Percentiles rank a stretch among this genome's conserved stretches.
Conservation (phyloP, 345 rosid genomes). For the Eucalyptus leucophloia region DNA sequence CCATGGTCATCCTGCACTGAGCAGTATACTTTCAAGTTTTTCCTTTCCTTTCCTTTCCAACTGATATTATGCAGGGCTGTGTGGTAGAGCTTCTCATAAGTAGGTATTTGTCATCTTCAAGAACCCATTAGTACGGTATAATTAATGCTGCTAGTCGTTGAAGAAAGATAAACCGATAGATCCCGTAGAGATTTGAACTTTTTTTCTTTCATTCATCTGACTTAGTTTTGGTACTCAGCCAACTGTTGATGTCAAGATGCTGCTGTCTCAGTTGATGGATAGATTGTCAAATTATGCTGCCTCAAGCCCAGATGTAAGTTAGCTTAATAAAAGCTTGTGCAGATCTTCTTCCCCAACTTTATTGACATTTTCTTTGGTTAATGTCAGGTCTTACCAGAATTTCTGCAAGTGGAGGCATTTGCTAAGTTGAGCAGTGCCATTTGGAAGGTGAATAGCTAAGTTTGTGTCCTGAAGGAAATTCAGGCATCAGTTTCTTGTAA, state of each 20-base stretch:
- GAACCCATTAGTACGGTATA: background rate
- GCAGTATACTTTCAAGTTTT: background rate
- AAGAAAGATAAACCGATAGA: background rate
- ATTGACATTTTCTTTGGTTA: background rate
- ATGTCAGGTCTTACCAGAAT: conserved; percentile 56
- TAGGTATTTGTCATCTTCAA: background rate
- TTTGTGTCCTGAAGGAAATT: background rate
- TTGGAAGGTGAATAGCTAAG: conserved; percentile 45
- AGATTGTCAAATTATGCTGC: conserved; percentile 88
- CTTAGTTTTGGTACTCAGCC: conserved; percentile 33
- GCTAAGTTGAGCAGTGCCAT: conserved; percentile 73
- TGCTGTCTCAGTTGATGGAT: conserved; percentile 82
- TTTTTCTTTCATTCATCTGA: background rate
- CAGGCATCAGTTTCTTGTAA: background rate
- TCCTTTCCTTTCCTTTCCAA: background rate
- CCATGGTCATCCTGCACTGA: background rate
- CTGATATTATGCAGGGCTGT: background rate
- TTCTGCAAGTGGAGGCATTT: conserved; percentile 93
- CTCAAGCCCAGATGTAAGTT: conserved; percentile 64
- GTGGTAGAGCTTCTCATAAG: background rate
- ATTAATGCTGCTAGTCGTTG: background rate
- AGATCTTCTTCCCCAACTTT: background rate
- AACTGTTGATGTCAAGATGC: conserved; percentile 75
- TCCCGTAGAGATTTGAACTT: background rate
- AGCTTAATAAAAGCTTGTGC: background rate